Percentiles rank a stretch among this genome's conserved stretches.
Evolutionary conservation across 768 basidiomycete genomes (phyloP).

Genomic region (Pholiota conissans): DNA sequence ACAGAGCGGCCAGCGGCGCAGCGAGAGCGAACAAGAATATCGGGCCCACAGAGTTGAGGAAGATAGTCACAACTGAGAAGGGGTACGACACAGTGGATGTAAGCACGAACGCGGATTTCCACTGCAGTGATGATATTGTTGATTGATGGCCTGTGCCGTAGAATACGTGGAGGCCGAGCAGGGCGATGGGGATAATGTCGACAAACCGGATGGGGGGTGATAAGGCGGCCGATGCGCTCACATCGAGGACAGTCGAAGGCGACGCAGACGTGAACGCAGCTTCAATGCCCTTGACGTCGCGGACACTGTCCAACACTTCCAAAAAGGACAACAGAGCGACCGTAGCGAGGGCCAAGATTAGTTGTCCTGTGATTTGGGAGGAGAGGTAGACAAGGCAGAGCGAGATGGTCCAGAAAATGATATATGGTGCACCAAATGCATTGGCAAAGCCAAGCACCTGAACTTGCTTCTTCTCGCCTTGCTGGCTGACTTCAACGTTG

Average conservation of each 20-base stretch:
- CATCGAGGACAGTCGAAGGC: constrained; percentile 42
- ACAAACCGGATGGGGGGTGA: constrained; percentile 50
- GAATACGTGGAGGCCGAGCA: constrained; percentile 78
- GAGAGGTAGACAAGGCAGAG: constrained; percentile 64
- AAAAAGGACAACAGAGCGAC: constrained; percentile 74
- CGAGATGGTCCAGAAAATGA: constrained; percentile 74
- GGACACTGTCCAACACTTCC: constrained; percentile 78
- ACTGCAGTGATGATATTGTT: constrained; percentile 86
- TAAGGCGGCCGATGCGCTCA: constrained; percentile 27
- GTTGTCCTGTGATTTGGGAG: constrained; percentile 81
- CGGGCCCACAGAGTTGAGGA: constrained; percentile 77
- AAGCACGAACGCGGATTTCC: constrained; percentile 92
- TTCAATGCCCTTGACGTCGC: constrained; percentile 63
- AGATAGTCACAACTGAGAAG: constrained; percentile 70
- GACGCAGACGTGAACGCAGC: constrained; percentile 49
- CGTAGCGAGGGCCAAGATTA: constrained; percentile 64
- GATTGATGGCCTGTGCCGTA: constrained; percentile 93
- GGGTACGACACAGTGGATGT: constrained; percentile 68
- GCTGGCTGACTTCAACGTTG: constrained; percentile 45
- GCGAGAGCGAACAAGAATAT: constrained; percentile 65
- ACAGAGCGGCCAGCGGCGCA: constrained; percentile 71
- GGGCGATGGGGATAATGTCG: constrained; percentile 71
- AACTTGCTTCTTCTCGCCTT: constrained; percentile 35
- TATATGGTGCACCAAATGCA: constrained; percentile 84
- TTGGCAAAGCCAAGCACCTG: constrained; percentile 84